Conservation (phyloP, 345 rosid genomes). For the Salix viminalis region DNA sequence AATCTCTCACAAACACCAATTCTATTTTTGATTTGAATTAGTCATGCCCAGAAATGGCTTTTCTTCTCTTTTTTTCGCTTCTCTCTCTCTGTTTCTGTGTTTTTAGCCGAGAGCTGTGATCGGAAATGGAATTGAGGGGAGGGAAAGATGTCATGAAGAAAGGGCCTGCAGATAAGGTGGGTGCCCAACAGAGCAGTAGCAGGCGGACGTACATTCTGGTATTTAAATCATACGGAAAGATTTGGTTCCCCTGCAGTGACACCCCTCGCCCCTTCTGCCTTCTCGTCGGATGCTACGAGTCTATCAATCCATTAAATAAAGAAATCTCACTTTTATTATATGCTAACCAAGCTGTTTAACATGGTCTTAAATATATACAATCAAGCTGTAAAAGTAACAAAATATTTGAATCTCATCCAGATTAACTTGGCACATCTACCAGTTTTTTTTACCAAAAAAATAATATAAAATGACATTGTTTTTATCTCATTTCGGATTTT, state of each 20-base stretch:
- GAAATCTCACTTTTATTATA: background rate
- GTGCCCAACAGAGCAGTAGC: background rate
- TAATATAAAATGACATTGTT: rapidly evolving
- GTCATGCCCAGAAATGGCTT: background rate
- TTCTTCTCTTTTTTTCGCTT: no score
- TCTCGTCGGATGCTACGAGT: background rate
- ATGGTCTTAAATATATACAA: no score
- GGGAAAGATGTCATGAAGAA: background rate
- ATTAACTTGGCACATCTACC: no score
- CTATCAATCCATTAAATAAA: background rate
- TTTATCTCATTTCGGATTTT: no score
- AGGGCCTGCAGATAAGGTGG: background rate
- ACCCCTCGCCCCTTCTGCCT: background rate
- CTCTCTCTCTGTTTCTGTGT: background rate
- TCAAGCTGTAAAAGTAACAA: no score
- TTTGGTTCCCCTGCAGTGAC: background rate
- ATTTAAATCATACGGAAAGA: conserved; percentile 6
- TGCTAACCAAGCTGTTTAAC: no score
- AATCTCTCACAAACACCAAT: no score
- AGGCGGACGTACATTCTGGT: background rate
- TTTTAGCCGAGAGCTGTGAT: background rate
- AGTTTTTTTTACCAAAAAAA: no score
- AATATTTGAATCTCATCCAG: no score
- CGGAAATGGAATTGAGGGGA: background rate
- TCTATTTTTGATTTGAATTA: no score